Conservation (phyloP, 176 grass and related monocot species). For the Tillandsia leiboldiana region DNA sequence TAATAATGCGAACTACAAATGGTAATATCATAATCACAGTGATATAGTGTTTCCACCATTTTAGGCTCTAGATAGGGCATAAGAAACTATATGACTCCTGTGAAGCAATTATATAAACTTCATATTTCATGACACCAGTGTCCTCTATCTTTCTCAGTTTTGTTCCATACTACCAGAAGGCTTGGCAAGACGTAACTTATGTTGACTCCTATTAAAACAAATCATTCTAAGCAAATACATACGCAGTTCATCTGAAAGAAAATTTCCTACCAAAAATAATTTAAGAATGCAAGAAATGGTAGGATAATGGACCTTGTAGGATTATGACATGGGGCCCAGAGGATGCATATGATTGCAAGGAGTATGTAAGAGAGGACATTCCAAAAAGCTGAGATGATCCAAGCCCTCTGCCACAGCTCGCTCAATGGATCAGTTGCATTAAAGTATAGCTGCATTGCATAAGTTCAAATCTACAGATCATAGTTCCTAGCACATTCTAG, state of each 20-base stretch:
- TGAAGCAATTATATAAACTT: background rate
- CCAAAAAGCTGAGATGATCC: constrained; percentile 93
- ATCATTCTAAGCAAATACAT: constrained; percentile 5
- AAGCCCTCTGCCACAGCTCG: constrained; percentile 94
- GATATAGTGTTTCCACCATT: background rate
- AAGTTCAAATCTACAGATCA: constrained; percentile 14
- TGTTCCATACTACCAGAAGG: background rate
- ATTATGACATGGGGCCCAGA: constrained; percentile 86
- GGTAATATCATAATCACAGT: background rate
- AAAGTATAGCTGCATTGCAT: constrained; percentile 83
- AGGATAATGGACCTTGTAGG: constrained; percentile 49
- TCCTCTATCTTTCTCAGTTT: background rate
- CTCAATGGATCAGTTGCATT: constrained; percentile 96
- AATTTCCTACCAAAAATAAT: constrained; percentile 12
- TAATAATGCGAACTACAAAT: background rate
- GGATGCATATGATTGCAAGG: constrained; percentile 68
- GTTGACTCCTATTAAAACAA: background rate
- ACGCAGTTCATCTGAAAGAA: constrained; percentile 7
- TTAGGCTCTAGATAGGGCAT: background rate
- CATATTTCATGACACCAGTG: background rate
- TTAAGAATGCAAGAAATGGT: background rate
- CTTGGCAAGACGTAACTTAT: background rate
- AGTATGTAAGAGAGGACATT: constrained; percentile 84
- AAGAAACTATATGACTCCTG: background rate
- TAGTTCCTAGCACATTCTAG: background rate